A percentile compares a stretch with the other conserved stretches of the same genome.
These are phyloP conservation scores for Aspergillus calidoustus DNA, from an alignment of 2,329 filamentous ascomycete species.

Conservation along the genomic window DNA sequence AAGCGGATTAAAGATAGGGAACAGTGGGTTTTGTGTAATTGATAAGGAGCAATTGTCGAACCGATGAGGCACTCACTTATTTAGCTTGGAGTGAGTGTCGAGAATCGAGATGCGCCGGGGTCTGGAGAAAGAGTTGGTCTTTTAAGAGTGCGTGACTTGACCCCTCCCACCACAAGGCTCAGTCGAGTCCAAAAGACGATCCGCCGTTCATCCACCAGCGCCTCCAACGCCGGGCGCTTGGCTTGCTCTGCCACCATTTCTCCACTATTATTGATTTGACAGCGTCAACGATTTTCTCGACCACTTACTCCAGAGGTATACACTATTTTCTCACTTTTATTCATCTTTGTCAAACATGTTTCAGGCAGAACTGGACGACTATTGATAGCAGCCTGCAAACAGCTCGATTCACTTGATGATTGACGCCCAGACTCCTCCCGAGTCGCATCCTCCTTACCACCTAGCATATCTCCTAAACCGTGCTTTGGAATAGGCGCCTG, in stretches of 20 bases:
- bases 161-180: constrained; percentile 5
- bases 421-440: constrained; percentile 1
- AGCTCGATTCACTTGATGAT: neutral
- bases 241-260: constrained; percentile 5
- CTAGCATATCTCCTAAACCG: neutral
- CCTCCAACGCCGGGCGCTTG: constrained; percentile 1
- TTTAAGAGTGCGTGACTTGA: neutral
- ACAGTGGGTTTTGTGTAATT: neutral
- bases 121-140: constrained; percentile 2
- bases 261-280: constrained; percentile 2
- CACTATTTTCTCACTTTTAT: neutral
- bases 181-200: neutral
- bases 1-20: constrained; percentile 2
- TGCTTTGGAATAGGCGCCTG: neutral
- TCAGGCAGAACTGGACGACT: neutral
- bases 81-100: neutral
- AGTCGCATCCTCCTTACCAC: neutral
- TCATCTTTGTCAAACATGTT: neutral
- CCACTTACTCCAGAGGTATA: neutral
- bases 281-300: neutral
- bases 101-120: constrained; percentile 1
- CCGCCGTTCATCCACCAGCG: neutral
- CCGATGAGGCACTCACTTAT: neutral
- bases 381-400: neutral
- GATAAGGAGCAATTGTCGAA: neutral